Base-by-base conservation (phyloP, 768 basidiomycete species). In the Pulveroboletus frians region DNA sequence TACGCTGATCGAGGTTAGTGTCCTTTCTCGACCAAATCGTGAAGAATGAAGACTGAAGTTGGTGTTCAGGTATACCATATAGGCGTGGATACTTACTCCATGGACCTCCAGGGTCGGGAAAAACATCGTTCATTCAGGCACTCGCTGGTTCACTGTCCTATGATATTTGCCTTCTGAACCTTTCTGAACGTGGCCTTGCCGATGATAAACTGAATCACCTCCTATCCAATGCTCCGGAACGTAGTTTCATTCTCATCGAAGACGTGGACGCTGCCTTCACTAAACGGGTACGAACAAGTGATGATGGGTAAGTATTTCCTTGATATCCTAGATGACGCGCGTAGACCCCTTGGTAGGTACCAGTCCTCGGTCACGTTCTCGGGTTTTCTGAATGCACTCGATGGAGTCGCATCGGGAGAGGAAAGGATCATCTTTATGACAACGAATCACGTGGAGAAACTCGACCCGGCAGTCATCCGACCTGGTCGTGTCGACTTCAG, bases 371-470 rank as follows among this genome's bases (percentile, higher is more conserved):
- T 99, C 31, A 98, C 96, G 4, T 98, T 99, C 71, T 97, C 95
- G 8, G 96, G 96, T 23, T 90, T 98, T 63, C 73, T 99, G 37
- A 99, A 99, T 59, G 93, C 94, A 13, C 75, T 99, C 3, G 96
- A 99, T 62, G 96, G 96, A 15, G 95, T 99, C 26, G 95, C 92
- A 5, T 96, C 95, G 10, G 92, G 93, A 36, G 94, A 97, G 71
- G 93, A 96, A 61, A 84, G 96, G n/a, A 85, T 99, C 63, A 81
- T 99, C 31, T 99, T 99, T 71, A 89, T 99, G 85, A 99, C 96
- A 0, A 98, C 96, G n/a, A 99, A 99, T 67, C 96, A 98, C 59
- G 65, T 89, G 46, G 83, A 88, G 51, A 78, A 76, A 53, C 80
- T 99, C 31, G 96, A 99, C 69, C 86, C 92, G 6, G 96, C 95